Percentiles rank a stretch among this genome's conserved stretches.
Conservation (phyloP, 2,329 filamentous ascomycete genomes). For the Metarhizium guizhouense region DNA sequence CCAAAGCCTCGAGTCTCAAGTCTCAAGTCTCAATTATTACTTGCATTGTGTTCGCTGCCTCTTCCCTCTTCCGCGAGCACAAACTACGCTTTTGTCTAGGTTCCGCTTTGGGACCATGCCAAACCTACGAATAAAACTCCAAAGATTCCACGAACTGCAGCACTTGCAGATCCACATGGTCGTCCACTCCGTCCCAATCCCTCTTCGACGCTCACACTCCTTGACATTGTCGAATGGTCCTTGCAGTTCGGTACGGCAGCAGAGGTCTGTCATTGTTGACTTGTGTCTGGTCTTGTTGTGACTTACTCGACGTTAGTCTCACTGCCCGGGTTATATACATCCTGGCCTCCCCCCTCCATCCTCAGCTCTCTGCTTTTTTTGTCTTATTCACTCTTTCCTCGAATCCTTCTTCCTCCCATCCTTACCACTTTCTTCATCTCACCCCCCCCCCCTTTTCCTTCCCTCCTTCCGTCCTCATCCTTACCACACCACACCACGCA, state of each 20-base stretch:
- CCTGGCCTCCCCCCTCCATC: neutral
- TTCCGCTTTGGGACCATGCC: neutral
- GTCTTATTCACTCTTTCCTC: neutral
- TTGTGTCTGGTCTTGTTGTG: neutral
- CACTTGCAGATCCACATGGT: neutral
- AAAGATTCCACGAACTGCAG: neutral
- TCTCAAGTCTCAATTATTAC: neutral
- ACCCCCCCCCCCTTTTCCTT: neutral
- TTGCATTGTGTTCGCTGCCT: no score
- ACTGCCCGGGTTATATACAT: constrained; percentile 1
- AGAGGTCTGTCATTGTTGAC: neutral
- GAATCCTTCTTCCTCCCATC: neutral
- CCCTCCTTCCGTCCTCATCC: neutral
- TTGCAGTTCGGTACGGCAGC: no score
- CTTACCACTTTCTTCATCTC: neutral
- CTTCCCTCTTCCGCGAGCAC: neutral
- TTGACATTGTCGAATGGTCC: no score
- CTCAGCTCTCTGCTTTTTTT: neutral
- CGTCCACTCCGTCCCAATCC: neutral
- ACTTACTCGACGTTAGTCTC: neutral
- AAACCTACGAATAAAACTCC: neutral
- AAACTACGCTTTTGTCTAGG: neutral
- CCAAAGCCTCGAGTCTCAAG: neutral
- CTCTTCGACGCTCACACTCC: no score
- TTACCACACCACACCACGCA: neutral